A percentile compares a stretch with the other conserved stretches of the same genome.
These are phyloP conservation scores for Neonectria neomacrospora DNA, from an alignment of 2,329 filamentous ascomycete genomes.

Conservation along the genomic window DNA sequence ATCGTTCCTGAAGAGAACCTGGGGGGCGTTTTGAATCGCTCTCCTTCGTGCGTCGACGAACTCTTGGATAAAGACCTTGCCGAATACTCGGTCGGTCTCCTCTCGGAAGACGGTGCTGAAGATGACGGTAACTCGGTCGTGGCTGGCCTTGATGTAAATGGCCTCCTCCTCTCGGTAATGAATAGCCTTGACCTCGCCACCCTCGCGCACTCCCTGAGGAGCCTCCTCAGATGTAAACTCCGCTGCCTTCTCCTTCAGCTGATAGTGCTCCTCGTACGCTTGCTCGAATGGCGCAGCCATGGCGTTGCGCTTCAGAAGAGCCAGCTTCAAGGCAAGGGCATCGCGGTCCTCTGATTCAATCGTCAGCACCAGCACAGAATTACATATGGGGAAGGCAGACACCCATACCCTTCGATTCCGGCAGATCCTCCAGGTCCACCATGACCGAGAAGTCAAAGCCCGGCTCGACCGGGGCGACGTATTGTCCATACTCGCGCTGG, in stretches of 20 bases:
- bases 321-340: conserved; percentile 86
- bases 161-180: conserved; percentile 99
- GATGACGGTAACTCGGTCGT: conserved; percentile 97
- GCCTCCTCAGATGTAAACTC: conserved; percentile 95
- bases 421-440: conserved; percentile 88
- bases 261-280: conserved; percentile 92
- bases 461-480: conserved; percentile 86
- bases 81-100: conserved; percentile 96
- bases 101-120: conserved; percentile 99
- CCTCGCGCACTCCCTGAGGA: conserved; percentile 88
- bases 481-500: conserved; percentile 92
- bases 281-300: conserved; percentile 99
- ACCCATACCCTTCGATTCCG: conserved; percentile 75
- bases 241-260: conserved; percentile 85
- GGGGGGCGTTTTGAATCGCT: conserved; percentile 97
- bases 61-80: conserved; percentile 98
- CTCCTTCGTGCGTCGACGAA: conserved; percentile 96
- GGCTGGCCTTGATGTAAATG: conserved; percentile 97
- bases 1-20: conserved; percentile 96
- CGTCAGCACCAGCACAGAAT: conserved; percentile 26
- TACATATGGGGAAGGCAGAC: not conserved
- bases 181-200: conserved; percentile 92
- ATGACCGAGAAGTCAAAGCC: conserved; percentile 97
- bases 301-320: conserved; percentile 94
- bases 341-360: conserved; percentile 76